These are phyloP conservation scores for Plenodomus biglobosus DNA, from an alignment of 2,329 filamentous ascomycete genomes.

Conservation along the genomic window DNA sequence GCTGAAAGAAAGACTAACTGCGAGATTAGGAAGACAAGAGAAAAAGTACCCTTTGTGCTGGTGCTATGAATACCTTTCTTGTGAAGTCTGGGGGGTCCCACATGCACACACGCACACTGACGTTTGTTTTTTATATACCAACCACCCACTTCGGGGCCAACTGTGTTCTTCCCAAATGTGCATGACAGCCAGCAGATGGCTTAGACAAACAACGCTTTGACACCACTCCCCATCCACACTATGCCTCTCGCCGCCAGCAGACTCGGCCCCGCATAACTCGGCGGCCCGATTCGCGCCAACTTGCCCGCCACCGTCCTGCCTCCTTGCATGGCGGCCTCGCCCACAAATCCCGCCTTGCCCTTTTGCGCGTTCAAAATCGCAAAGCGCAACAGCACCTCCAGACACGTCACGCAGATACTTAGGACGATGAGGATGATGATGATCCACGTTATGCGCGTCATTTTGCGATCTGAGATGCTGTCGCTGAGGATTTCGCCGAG, in stretches of 20 bases:
- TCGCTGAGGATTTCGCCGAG: constrained; percentile 93
- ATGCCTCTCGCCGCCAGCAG: constrained; percentile 28
- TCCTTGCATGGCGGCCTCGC: neutral
- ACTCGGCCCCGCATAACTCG: constrained; percentile 31
- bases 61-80: too few species aligned
- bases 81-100: too few species aligned
- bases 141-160: too few species aligned
- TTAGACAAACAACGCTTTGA: constrained; percentile 18
- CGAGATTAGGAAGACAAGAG: too few species aligned
- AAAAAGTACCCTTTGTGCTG: too few species aligned
- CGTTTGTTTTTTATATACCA: too few species aligned
- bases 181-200: too few species aligned
- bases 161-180: too few species aligned
- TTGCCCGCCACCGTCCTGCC: neutral
- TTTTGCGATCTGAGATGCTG: constrained; percentile 88
- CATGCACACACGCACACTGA: too few species aligned
- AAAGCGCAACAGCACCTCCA: constrained; percentile 86
- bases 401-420: constrained; percentile 86
- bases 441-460: constrained; percentile 97
- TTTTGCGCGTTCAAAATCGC: constrained; percentile 34
- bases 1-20: too few species aligned
- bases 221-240: constrained; percentile 26
- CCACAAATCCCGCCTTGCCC: constrained; percentile 18
- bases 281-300: constrained; percentile 12
- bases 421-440: constrained; percentile 91